phyloP scores from a whole-genome alignment of 805 yeast species.

The Metschnikowia proteae region DNA sequence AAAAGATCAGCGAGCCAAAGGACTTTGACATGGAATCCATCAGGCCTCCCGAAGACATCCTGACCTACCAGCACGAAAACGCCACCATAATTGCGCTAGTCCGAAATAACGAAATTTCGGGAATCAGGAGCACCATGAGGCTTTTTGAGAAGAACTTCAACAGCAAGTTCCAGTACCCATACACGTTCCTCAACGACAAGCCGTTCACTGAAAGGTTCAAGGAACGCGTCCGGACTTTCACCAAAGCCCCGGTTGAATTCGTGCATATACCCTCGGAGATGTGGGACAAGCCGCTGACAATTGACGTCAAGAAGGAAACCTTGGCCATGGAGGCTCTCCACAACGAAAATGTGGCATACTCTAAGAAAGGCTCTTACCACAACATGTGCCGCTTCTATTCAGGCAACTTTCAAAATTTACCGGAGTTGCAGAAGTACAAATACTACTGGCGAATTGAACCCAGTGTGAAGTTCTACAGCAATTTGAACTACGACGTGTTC shows the following conservation, averaged over 20 bases:
- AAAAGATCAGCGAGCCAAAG: conserved; percentile 48
- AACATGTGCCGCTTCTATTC: conserved; percentile 84
- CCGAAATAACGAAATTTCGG: conserved; percentile 57
- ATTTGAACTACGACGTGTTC: conserved; percentile 73
- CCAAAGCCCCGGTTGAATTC: conserved; percentile 32
- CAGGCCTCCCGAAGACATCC: conserved; percentile 24
- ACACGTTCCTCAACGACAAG: conserved; percentile 72
- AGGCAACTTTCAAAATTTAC: conserved; percentile 59
- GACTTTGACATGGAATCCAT: conserved; percentile 30
- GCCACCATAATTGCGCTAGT: conserved; percentile 75
- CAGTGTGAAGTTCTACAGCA: conserved; percentile 60
- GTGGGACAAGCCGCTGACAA: conserved; percentile 60
- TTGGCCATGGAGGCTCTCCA: conserved; percentile 39
- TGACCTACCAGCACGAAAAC: conserved; percentile 47
- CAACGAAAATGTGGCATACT: conserved; percentile 54
- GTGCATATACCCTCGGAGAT: conserved; percentile 38
- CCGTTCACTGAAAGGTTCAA: conserved; percentile 61
- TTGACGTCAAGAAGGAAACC: conserved; percentile 45
- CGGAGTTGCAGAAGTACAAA: conserved; percentile 54
- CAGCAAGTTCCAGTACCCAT: conserved; percentile 69
- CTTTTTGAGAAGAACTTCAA: conserved; percentile 67
- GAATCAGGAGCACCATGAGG: conserved; percentile 49
- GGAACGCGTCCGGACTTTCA: conserved; percentile 31
- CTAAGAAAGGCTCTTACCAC: conserved; percentile 61
- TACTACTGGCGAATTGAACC: conserved; percentile 88